phyloP scores from a whole-genome alignment of 805 yeast genomes.

The Metschnikowia henanensis region DNA sequence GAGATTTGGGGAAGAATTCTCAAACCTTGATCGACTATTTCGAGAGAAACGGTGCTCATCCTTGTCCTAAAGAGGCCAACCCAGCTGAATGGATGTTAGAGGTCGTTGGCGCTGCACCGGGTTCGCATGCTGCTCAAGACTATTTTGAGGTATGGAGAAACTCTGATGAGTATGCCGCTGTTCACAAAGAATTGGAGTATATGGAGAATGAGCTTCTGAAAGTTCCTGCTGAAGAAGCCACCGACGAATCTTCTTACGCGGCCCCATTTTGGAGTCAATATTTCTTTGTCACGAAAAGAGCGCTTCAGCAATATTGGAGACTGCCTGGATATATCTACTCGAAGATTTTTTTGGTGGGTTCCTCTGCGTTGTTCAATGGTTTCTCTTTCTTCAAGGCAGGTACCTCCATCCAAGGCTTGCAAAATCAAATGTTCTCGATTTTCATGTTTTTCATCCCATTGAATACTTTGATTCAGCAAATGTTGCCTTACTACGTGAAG shows the following conservation, averaged over 20 bases:
- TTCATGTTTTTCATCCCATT: slow-evolving; percentile 46
- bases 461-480: slow-evolving; percentile 40
- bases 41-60: slow-evolving; percentile 70
- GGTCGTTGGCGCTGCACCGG: slow-evolving; percentile 82
- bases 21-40: slow-evolving; percentile 59
- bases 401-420: slow-evolving; percentile 56
- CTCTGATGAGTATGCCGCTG: slow-evolving; percentile 60
- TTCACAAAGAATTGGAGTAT: slow-evolving; percentile 56
- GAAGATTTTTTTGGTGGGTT: slow-evolving; percentile 54
- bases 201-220: slow-evolving; percentile 59
- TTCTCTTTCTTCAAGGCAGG: slow-evolving; percentile 70
- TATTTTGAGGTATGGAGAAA: slow-evolving; percentile 76
- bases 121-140: slow-evolving; percentile 70
- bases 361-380: slow-evolving; percentile 64
- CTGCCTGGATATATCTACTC: slow-evolving; percentile 62
- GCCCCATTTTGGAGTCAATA: slow-evolving; percentile 18
- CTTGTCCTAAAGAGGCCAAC: slow-evolving; percentile 41
- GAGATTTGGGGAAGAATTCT: slow-evolving; percentile 73
- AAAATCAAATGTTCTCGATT: slow-evolving; percentile 61
- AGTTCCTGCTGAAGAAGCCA: slow-evolving; percentile 19
- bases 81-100: slow-evolving; percentile 74
- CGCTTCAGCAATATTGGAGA: slow-evolving; percentile 53
- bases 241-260: slow-evolving; percentile 24
- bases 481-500: slow-evolving; percentile 42
- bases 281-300: slow-evolving; percentile 19